A percentile compares a stretch with the other conserved stretches of the same genome.
phyloP scores from a whole-genome alignment of 1,284 basidiomycete genomes.

The Coniferiporia sulphurascens region DNA sequence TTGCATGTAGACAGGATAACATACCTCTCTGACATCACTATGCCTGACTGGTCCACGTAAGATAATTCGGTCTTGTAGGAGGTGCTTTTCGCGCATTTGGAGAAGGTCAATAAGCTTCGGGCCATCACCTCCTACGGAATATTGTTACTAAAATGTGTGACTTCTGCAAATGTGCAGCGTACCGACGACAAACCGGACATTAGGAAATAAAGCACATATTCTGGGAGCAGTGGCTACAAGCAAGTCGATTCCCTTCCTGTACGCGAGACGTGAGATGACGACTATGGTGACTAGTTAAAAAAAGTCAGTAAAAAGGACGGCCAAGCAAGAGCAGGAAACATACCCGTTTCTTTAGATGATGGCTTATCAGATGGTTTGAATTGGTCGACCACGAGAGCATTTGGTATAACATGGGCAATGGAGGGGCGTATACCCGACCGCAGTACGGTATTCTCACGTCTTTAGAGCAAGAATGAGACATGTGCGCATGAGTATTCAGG shows the following conservation, averaged over 20 bases:
- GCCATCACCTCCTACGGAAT: conserved; percentile 75
- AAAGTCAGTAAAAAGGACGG: neutral
- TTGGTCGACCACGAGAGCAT: conserved; percentile 84
- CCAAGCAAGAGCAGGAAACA: conserved; percentile 25
- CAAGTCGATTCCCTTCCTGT: conserved; percentile 96
- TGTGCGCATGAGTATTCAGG: neutral
- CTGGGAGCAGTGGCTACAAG: conserved; percentile 89
- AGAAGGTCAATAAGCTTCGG: conserved; percentile 94
- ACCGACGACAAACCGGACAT: conserved; percentile 89
- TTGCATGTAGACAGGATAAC: conserved; percentile 22
- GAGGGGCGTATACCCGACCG: conserved; percentile 66
- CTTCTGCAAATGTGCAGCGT: conserved; percentile 22
- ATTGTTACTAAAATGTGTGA: neutral
- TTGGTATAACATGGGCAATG: conserved; percentile 89
- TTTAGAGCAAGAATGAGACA: conserved; percentile 26
- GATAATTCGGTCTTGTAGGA: conserved; percentile 87
- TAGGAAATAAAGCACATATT: conserved; percentile 80
- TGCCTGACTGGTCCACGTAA: conserved; percentile 81
- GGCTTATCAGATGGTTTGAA: conserved; percentile 59
- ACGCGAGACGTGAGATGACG: conserved; percentile 91
- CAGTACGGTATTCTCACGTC: conserved; percentile 92
- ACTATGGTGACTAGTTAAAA: conserved; percentile 80
- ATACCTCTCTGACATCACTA: conserved; percentile 76
- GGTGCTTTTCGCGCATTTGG: conserved; percentile 91
- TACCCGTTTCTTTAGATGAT: conserved; percentile 55